These are phyloP conservation scores for Penicillium sp. DNA, from an alignment of 2,329 filamentous ascomycete genomes.

Conservation along the genomic window DNA sequence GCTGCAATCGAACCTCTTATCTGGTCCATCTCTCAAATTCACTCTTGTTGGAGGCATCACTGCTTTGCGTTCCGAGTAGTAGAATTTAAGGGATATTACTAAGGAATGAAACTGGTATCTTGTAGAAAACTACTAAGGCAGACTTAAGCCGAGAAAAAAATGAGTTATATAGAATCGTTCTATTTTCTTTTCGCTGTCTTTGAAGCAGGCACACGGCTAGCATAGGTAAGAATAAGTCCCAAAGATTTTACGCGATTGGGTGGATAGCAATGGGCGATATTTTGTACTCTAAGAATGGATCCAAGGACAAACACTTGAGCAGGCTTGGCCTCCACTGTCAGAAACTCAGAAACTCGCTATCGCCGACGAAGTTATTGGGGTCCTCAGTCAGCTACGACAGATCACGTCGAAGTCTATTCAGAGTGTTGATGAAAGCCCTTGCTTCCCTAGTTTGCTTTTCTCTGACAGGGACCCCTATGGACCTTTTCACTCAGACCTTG, in stretches of 20 bases:
- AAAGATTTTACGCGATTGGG: constrained; percentile 7
- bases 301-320: constrained; percentile 10
- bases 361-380: constrained; percentile 1
- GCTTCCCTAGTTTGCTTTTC: constrained; percentile 20
- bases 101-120: too few species aligned
- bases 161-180: too few species aligned
- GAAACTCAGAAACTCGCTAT: constrained; percentile 4
- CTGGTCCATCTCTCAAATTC: too few species aligned
- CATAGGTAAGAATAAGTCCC: constrained; percentile 1
- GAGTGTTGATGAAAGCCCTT: constrained; percentile 11
- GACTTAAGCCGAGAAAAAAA: too few species aligned
- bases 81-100: too few species aligned
- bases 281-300: constrained; percentile 10
- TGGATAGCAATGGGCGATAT: neutral
- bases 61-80: too few species aligned
- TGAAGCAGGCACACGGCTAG: too few species aligned
- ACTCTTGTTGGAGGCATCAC: too few species aligned
- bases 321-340: constrained; percentile 7
- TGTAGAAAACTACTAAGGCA: too few species aligned
- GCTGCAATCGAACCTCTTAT: too few species aligned
- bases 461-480: constrained; percentile 3
- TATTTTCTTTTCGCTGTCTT: too few species aligned
- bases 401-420: constrained; percentile 22
- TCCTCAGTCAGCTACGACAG: constrained; percentile 9
- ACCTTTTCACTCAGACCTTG: constrained; percentile 15